These are phyloP conservation scores for Solanum paucissectum DNA, from an alignment of 257 asterid species.

Conservation along the genomic window DNA sequence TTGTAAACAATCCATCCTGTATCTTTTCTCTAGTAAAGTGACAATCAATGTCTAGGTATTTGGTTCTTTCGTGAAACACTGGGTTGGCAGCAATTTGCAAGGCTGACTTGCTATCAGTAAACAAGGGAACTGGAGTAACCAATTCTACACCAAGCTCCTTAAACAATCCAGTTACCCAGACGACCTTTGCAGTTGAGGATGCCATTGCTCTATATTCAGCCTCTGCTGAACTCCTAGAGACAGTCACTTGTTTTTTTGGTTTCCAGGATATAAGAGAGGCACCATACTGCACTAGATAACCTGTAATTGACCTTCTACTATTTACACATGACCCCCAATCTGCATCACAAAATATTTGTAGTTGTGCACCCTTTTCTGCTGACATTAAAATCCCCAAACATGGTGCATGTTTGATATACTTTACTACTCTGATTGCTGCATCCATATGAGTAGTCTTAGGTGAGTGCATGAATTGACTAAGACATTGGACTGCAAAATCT, in stretches of 20 bases:
- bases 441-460: not conserved
- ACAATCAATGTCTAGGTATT: no score
- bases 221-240: no score
- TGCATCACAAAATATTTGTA: not conserved
- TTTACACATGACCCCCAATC: not conserved
- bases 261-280: no score
- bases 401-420: not conserved
- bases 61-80: no score
- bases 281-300: no score
- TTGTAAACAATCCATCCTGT: no score
- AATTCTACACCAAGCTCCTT: rapidly evolving
- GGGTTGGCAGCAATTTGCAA: no score
- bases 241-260: no score
- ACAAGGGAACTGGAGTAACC: no score
- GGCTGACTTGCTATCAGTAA: no score
- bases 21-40: no score
- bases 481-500: not conserved
- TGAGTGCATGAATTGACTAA: not conserved
- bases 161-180: no score
- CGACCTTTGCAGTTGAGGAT: not conserved
- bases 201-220: not conserved
- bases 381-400: not conserved
- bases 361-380: not conserved
- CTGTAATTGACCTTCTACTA: not conserved
- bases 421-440: not conserved